These are phyloP conservation scores for Apocynum venetum DNA, from an alignment of 257 asterid genomes.

Conservation along the genomic window DNA sequence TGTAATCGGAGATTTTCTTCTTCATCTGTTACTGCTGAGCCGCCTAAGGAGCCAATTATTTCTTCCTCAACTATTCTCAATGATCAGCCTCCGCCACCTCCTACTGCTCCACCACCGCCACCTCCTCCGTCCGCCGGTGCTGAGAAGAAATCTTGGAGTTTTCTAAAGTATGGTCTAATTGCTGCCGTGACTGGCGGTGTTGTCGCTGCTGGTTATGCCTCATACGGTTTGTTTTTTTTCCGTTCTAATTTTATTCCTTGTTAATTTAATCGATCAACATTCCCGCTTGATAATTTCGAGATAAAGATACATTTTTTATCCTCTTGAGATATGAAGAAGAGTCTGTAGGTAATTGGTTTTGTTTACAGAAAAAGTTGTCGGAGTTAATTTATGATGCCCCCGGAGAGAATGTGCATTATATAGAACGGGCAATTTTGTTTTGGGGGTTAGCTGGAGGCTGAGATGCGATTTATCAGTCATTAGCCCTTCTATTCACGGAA, in stretches of 20 bases:
- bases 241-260: neutral
- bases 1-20: slow-evolving; percentile 30
- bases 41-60: slow-evolving; percentile 41
- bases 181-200: slow-evolving; percentile 57
- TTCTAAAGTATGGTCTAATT: slow-evolving; percentile 46
- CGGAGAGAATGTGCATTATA: neutral
- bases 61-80: slow-evolving; percentile 45
- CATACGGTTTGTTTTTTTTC: slow-evolving; percentile 49
- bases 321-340: neutral
- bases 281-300: neutral
- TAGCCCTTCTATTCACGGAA: neutral
- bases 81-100: slow-evolving; percentile 55
- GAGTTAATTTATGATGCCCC: no score
- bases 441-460: neutral
- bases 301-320: neutral
- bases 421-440: neutral
- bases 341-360: neutral
- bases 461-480: neutral
- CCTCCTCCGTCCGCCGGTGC: slow-evolving; percentile 35
- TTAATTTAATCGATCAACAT: neutral
- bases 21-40: slow-evolving; percentile 27
- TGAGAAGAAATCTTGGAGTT: slow-evolving; percentile 49
- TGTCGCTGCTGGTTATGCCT: slow-evolving; percentile 65
- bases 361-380: neutral
- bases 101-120: slow-evolving; percentile 31